A percentile compares a stretch with the other conserved stretches of the same genome.
Evolutionary conservation across 2,329 filamentous ascomycete species (phyloP).

Genomic region (Coccinonectria pachysandricola): DNA sequence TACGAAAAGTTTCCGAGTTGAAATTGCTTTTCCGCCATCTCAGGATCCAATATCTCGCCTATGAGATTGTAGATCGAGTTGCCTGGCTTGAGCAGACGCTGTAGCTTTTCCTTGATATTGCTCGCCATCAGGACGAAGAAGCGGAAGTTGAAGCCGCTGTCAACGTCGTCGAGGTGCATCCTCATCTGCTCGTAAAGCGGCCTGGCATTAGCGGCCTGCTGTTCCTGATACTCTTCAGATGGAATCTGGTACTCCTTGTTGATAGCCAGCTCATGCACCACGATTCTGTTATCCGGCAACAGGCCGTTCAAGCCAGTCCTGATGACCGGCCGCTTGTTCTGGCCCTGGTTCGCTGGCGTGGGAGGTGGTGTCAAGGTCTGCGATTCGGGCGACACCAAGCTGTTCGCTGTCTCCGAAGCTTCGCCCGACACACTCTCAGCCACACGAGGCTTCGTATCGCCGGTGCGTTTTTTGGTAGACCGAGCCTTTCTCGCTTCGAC

Average conservation of each 20-base stretch:
- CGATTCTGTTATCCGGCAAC: slow-evolving; percentile 62
- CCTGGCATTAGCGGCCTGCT: slow-evolving; percentile 37
- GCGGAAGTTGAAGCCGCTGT: slow-evolving; percentile 52
- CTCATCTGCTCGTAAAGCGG: slow-evolving; percentile 48
- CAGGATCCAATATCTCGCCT: slow-evolving; percentile 63
- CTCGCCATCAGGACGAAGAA: slow-evolving; percentile 63
- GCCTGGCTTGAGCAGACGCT: slow-evolving; percentile 58
- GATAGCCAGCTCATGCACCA: slow-evolving; percentile 72
- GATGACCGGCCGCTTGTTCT: slow-evolving; percentile 25
- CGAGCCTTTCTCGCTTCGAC: slow-evolving; percentile 57
- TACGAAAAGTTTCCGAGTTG: slow-evolving; percentile 67
- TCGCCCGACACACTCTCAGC: slow-evolving; percentile 36
- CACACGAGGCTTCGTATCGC: slow-evolving; percentile 61
- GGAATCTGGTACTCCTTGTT: slow-evolving; percentile 70
- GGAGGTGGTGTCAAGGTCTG: slow-evolving; percentile 45
- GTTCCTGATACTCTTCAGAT: slow-evolving; percentile 46
- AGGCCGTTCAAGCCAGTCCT: slow-evolving; percentile 38
- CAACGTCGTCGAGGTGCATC: slow-evolving; percentile 55
- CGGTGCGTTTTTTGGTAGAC: slow-evolving; percentile 53
- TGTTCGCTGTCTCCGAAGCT: slow-evolving; percentile 27
- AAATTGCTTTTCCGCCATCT: slow-evolving; percentile 60
- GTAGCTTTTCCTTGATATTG: slow-evolving; percentile 60
- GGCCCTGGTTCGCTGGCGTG: slow-evolving; percentile 33
- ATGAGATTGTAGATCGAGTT: slow-evolving; percentile 68
- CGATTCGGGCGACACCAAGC: slow-evolving; percentile 29